Percentiles rank a stretch among this genome's conserved stretches.
These are phyloP conservation scores for Paramecium octaurelia DNA, from an alignment of 73 alveolate genomes.

Conservation along the genomic window DNA sequence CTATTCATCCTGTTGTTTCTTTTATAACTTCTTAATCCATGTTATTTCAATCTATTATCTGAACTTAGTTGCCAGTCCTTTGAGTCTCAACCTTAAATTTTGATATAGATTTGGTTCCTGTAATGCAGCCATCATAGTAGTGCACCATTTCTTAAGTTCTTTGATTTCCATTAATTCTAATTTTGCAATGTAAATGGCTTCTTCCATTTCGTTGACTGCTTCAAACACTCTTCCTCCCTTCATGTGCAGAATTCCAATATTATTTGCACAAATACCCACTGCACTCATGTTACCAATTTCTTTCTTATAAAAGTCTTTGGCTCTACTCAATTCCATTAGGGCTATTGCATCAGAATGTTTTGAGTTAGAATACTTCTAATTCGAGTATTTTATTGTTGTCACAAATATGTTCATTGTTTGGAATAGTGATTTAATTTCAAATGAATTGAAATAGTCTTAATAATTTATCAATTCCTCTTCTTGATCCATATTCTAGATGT, in stretches of 20 bases:
- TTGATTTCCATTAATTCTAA: slow-evolving; percentile 40
- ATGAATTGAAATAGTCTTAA: slow-evolving; percentile 42
- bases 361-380: slow-evolving; percentile 27
- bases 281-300: slow-evolving; percentile 53
- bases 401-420: slow-evolving; percentile 38
- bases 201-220: slow-evolving; percentile 51
- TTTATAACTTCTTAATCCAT: neutral
- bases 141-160: slow-evolving; percentile 22
- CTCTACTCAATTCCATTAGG: slow-evolving; percentile 37
- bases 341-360: slow-evolving; percentile 46
- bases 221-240: slow-evolving; percentile 41
- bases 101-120: slow-evolving; percentile 15
- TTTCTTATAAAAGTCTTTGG: slow-evolving; percentile 40
- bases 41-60: neutral
- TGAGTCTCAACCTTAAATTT: neutral
- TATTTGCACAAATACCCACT: slow-evolving; percentile 53
- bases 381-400: slow-evolving; percentile 30
- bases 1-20: neutral
- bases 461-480: slow-evolving; percentile 33
- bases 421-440: slow-evolving; percentile 44
- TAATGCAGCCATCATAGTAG: slow-evolving; percentile 9
- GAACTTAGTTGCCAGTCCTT: slow-evolving; percentile 21
- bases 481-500: slow-evolving; percentile 31
- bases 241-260: slow-evolving; percentile 43
- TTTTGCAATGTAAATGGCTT: slow-evolving; percentile 31